A percentile compares a stretch with the other conserved stretches of the same genome.
phyloP scores from a whole-genome alignment of 2,329 filamentous ascomycete species.

The Sporothrix luriei region DNA sequence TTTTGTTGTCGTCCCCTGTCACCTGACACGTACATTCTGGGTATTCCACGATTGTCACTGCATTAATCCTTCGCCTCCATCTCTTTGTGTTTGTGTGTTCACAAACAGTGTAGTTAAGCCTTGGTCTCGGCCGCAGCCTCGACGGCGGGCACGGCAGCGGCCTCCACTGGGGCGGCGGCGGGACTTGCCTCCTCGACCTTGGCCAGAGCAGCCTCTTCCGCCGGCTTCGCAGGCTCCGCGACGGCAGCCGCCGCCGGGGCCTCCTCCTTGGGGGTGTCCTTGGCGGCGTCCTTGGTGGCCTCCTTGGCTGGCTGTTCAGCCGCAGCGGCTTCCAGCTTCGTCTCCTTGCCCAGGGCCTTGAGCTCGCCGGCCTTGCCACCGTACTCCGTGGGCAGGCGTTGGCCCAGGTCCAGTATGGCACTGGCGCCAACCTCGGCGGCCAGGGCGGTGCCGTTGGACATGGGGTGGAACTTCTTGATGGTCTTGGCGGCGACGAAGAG shows the following conservation, averaged over 20 bases:
- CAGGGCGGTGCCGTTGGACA: slow-evolving; percentile 71
- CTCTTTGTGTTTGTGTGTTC: not conserved
- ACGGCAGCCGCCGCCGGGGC: not conserved
- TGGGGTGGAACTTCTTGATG: slow-evolving; percentile 76
- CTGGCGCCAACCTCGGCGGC: slow-evolving; percentile 58
- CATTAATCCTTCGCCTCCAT: not conserved
- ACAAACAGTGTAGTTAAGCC: slow-evolving; percentile 18
- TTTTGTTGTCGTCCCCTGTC: not conserved
- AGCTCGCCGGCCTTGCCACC: slow-evolving; percentile 66
- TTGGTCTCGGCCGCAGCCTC: slow-evolving; percentile 22
- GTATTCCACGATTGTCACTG: slow-evolving; percentile 20
- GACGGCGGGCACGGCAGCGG: not conserved
- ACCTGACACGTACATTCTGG: slow-evolving; percentile 15
- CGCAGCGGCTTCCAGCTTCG: slow-evolving; percentile 36
- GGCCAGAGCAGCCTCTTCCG: slow-evolving; percentile 3
- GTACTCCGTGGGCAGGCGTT: slow-evolving; percentile 72
- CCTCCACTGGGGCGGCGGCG: not conserved
- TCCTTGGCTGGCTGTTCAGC: not conserved
- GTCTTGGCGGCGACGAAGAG: slow-evolving; percentile 73
- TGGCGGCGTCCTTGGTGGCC: not conserved
- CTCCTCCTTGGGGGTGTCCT: not conserved
- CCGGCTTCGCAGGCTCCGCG: slow-evolving; percentile 9
- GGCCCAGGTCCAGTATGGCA: slow-evolving; percentile 60
- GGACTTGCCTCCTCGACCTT: not conserved
- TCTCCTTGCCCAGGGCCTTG: slow-evolving; percentile 37